Evolutionary conservation across 2,329 filamentous ascomycete species (phyloP), one percentile per base, ranked within the genome.

Genomic region (Onygenales sp.): DNA sequence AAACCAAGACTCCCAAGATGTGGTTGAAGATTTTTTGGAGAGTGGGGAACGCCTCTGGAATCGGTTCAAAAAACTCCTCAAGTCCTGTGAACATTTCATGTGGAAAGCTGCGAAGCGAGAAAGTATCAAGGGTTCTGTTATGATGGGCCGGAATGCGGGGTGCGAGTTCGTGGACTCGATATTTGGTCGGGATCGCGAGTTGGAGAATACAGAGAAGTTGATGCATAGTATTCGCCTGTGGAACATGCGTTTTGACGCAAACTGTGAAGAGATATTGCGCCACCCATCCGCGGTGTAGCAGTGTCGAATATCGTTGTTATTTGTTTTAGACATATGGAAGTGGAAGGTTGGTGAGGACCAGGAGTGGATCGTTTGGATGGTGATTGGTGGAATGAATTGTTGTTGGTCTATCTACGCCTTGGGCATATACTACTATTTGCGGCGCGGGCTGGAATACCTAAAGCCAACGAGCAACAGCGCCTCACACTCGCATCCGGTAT

Each of bases 161-260:
- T 86, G 87, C 62, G 91, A 96, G 75, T 97, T 98, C 64, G 92
- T 98, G 64, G 86, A 96, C 69, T 91, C 89, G 51, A 88, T 98
- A 63, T 97, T 97, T 64, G 92, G 91, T 60, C 85, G 87, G 58
- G 92, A 97, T 66, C 82, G 90, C 58, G 88, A 96, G 73, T 78
- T 96, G 53, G 85, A 91, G 69, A 85, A 85, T 71, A 96, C 92
- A 2, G 89, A 96, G 76, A 88, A 87, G 71, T 83, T 96, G 72
- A 97, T 97, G 89, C 84, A 87, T 60, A 84, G 83, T 59, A 85
- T 95, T 65, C 82, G 88, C 49, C 78, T 91, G 38, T 98, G 92
- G 89, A 90, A 87, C 69, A 83, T 94, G 73, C 86, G 92, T 46
- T 98, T 96, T 71, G 90, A 96, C 65, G 89, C 88, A 70, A 96